Base-by-base conservation (phyloP, 73 alveolate genomes). In the Paramecium bursaria region DNA sequence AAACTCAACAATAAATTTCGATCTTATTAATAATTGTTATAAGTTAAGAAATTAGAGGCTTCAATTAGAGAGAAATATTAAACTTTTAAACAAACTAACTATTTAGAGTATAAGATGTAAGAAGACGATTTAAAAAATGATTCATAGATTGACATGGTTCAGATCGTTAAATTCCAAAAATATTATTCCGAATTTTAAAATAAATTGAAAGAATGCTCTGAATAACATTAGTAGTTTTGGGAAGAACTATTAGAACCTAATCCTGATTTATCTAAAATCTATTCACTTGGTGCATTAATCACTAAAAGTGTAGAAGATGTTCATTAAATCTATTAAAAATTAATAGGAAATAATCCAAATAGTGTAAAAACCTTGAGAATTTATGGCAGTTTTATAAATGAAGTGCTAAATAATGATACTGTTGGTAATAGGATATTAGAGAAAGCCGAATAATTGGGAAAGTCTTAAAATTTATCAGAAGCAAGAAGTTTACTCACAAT, bases 151-250 rank as follows among this genome's bases (percentile, higher is more conserved):
- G 90, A 87, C 2, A 67, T 80, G 1, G 90, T 55, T 53, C 75
- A 55, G 2, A 80, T 44, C 29, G 73, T 74, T 4, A 80, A 23
- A 21, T 80, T 44, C 74, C 53, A 27, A 67, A 67, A 46, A 80
- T 49, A 4, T 80, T 80, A 13, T 51, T 80, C n/a, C 23, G 42
- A 11, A 55, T 80, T 50, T 26, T 80, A 26, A 46, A 55, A 21
- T 46, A 30, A 2, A 67, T 80, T 15, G 90, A 80, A 73, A 80
- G 42, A 67, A 30, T 75, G 19, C 75, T 67, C 1, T 29, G n/a
- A 26, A 39, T 48, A 50, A 33, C 91, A 85, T 47, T 44, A 46
- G 7, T 87, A 85, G n/a, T 85, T 51, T 47, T 85, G 91, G 91
- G 25, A 76, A 11, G 85, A 85, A 23, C 42, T 85, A 15, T 23